Percentiles rank a stretch among this genome's conserved stretches.
phyloP scores from a whole-genome alignment of 2,329 filamentous ascomycete genomes.

The Microdochium nivale region DNA sequence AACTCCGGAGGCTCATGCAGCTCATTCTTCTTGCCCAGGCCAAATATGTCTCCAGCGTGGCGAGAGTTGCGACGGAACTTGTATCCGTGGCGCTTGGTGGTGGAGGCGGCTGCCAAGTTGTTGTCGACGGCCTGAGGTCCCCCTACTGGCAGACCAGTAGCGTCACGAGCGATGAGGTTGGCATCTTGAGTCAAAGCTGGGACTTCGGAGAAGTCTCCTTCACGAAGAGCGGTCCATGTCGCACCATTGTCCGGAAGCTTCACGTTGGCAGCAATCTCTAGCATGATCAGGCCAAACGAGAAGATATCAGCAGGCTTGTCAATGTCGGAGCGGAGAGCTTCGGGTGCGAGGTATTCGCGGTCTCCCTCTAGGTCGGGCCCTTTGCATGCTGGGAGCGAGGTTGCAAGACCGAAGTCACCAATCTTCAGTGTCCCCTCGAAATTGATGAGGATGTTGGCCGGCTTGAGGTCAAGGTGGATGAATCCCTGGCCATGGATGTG shows the following conservation, averaged over 20 bases:
- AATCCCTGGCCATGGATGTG: slow-evolving; percentile 85
- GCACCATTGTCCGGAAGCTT: slow-evolving; percentile 87
- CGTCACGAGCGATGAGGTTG: slow-evolving; percentile 64
- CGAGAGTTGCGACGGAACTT: slow-evolving; percentile 13
- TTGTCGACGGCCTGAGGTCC: slow-evolving; percentile 23
- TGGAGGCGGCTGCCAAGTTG: neutral
- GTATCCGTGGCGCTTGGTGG: slow-evolving; percentile 12
- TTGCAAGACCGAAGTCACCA: slow-evolving; percentile 78
- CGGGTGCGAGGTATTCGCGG: slow-evolving; percentile 90
- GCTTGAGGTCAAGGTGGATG: slow-evolving; percentile 79
- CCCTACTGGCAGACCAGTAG: slow-evolving; percentile 58
- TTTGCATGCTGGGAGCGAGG: slow-evolving; percentile 64
- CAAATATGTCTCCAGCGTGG: slow-evolving; percentile 33
- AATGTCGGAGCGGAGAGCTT: slow-evolving; percentile 77
- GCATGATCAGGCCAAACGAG: slow-evolving; percentile 85
- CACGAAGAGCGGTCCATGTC: slow-evolving; percentile 82
- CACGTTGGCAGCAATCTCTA: slow-evolving; percentile 92
- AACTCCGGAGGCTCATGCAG: slow-evolving; percentile 65
- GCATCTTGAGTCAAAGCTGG: slow-evolving; percentile 77
- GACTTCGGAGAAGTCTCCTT: slow-evolving; percentile 81
- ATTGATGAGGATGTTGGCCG: slow-evolving; percentile 74
- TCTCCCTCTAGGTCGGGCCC: slow-evolving; percentile 88
- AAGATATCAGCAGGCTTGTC: slow-evolving; percentile 93
- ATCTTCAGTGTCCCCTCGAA: slow-evolving; percentile 79
- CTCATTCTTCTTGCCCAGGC: slow-evolving; percentile 38